Evolutionary conservation across 306 rosid species (phyloP).

Genomic region (Mimosa bimucronata): DNA sequence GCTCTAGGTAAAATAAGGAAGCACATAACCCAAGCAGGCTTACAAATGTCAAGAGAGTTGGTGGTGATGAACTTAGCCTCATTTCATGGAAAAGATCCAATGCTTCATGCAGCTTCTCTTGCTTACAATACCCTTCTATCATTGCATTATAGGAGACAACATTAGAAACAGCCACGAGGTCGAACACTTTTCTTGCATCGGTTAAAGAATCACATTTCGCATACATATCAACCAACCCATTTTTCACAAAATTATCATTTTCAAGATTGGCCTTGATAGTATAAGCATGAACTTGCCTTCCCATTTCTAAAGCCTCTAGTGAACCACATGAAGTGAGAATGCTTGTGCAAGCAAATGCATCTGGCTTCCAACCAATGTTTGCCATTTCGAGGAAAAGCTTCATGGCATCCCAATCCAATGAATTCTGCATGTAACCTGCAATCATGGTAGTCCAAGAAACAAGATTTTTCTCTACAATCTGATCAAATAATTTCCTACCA

Average conservation of each 20-base stretch:
- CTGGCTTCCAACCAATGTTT: constrained; percentile 63
- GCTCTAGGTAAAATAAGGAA: constrained; percentile 50
- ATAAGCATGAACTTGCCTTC: constrained; percentile 82
- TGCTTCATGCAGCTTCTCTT: constrained; percentile 62
- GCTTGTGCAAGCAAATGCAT: constrained; percentile 81
- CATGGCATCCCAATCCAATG: constrained; percentile 66
- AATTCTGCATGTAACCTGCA: constrained; percentile 92
- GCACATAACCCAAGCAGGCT: constrained; percentile 90
- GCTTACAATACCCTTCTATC: constrained; percentile 87
- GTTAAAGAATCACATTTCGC: constrained; percentile 73
- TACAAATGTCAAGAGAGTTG: constrained; percentile 70
- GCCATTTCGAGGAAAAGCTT: constrained; percentile 69
- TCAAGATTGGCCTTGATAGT: constrained; percentile 67
- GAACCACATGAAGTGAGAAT: constrained; percentile 88
- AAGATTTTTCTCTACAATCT: constrained; percentile 53
- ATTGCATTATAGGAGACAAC: constrained; percentile 87
- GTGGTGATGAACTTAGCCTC: constrained; percentile 62
- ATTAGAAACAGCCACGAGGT: constrained; percentile 53
- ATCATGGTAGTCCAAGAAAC: constrained; percentile 94
- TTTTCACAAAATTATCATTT: constrained; percentile 71
- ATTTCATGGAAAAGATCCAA: constrained; percentile 63
- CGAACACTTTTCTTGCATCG: constrained; percentile 72
- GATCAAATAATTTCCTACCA: constrained; percentile 61
- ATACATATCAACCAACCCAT: constrained; percentile 90
- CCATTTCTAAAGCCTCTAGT: constrained; percentile 56